phyloP scores from a whole-genome alignment of 202 grass and related monocot species.

The Cymbopogon flexuosus region DNA sequence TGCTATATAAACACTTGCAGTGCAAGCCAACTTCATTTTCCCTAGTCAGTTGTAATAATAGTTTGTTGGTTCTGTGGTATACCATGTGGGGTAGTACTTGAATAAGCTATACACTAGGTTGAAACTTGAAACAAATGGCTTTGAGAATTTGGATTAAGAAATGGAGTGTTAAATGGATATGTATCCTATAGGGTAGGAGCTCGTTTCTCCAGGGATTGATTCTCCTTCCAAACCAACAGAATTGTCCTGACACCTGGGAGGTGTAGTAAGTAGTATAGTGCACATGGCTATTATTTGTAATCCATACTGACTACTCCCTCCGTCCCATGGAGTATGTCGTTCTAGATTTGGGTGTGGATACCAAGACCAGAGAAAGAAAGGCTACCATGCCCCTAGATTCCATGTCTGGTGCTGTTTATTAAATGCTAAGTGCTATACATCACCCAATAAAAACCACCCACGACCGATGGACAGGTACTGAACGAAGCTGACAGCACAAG shows the following conservation, averaged over 20 bases:
- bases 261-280: not conserved
- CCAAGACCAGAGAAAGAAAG: too few species aligned
- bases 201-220: not conserved
- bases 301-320: not conserved
- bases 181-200: not conserved
- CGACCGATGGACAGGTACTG: too few species aligned
- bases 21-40: not conserved
- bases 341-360: too few species aligned
- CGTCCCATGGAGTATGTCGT: too few species aligned
- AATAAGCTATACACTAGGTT: not conserved
- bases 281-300: not conserved
- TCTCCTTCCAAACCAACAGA: not conserved
- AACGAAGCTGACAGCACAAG: too few species aligned
- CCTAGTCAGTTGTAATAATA: not conserved
- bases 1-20: not conserved
- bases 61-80: not conserved
- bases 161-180: not conserved
- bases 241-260: slow-evolving; percentile 1
- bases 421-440: too few species aligned
- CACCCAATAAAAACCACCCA: too few species aligned
- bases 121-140: not conserved
- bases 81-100: not conserved
- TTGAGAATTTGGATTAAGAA: not conserved
- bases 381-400: too few species aligned
- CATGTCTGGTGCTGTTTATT: too few species aligned